Conservation (phyloP, 192 early-diverging fungal genomes). For the Gonapodya sp. region DNA sequence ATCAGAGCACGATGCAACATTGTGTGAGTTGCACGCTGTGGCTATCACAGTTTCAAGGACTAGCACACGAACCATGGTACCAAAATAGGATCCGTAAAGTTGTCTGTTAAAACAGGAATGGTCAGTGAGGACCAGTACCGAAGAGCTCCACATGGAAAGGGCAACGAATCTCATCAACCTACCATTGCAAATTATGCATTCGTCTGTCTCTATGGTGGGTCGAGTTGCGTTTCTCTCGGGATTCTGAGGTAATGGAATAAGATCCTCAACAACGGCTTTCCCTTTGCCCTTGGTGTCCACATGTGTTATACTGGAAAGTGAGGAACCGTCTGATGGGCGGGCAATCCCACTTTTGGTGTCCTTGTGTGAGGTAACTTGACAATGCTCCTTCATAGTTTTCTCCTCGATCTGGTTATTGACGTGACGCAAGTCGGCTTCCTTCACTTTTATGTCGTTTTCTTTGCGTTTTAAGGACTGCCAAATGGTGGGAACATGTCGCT, state of each 20-base stretch:
- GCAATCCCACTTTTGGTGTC: too few relatives aligned
- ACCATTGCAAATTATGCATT: conserved; percentile 1
- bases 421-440: conserved; percentile 6
- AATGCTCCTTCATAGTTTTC: not conserved
- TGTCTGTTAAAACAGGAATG: too few relatives aligned
- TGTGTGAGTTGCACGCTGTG: too few relatives aligned
- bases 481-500: not conserved
- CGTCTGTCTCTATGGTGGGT: not conserved
- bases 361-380: too few relatives aligned
- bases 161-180: not conserved
- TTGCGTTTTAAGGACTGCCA: not conserved
- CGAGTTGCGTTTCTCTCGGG: too few relatives aligned
- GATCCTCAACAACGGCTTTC: not conserved
- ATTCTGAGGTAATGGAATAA: too few relatives aligned
- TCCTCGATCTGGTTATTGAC: conserved; percentile 3
- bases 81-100: not conserved
- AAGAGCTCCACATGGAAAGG: not conserved
- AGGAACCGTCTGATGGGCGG: not conserved
- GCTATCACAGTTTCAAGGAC: too few relatives aligned
- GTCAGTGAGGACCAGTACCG: too few relatives aligned
- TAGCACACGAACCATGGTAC: too few relatives aligned
- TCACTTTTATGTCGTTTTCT: not conserved
- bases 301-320: not conserved
- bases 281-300: not conserved
- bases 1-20: too few relatives aligned